Conservation (phyloP, 2,329 filamentous ascomycete species). For the Talaromyces sp. region DNA sequence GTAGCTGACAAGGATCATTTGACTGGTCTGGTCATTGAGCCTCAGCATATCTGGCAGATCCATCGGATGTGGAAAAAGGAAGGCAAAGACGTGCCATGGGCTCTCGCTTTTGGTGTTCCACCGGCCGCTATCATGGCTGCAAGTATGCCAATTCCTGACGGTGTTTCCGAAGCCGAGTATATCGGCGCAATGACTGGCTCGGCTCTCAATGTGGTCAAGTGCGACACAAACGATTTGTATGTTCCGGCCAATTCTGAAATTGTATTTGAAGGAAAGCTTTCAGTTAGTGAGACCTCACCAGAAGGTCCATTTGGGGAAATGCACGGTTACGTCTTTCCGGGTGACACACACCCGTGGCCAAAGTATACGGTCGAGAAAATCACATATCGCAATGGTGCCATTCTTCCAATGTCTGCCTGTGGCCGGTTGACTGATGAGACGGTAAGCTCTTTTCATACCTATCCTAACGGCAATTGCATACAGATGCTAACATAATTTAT, state of each 20-base stretch:
- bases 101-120: slow-evolving; percentile 39
- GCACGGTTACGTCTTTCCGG: background rate
- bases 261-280: background rate
- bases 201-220: background rate
- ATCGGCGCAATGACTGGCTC: slow-evolving; percentile 23
- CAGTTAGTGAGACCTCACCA: background rate
- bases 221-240: background rate
- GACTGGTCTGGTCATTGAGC: background rate
- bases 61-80: background rate
- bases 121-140: slow-evolving; percentile 50
- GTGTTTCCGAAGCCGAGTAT: slow-evolving; percentile 49
- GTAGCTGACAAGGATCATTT: background rate
- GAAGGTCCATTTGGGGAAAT: background rate
- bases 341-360: background rate
- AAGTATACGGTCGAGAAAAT: background rate
- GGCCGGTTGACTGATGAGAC: background rate
- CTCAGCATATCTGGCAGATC: background rate
- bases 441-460: background rate
- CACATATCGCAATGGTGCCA: background rate
- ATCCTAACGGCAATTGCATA: background rate
- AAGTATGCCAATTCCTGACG: slow-evolving; percentile 49
- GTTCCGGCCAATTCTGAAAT: background rate
- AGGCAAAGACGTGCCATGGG: slow-evolving; percentile 30
- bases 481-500: background rate
- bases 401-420: background rate